A percentile compares a stretch with the other conserved stretches of the same genome.
Evolutionary conservation across 495 filamentous ascomycete genomes (phyloP).

Genomic region (Letharia columbiana): DNA sequence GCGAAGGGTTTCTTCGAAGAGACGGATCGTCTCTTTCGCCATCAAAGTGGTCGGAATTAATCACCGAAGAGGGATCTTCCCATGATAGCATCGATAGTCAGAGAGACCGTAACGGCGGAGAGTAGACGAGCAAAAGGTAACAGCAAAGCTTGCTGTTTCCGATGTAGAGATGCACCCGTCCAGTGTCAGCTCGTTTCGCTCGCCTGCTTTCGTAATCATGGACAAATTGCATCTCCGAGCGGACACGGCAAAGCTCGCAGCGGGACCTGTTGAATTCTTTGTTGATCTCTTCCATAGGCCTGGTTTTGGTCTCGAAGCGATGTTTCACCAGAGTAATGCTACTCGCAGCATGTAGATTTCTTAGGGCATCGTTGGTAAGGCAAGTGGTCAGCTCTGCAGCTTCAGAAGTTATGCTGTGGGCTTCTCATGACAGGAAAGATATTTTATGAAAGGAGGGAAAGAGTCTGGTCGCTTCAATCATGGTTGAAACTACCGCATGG

Average conservation of each 20-base stretch:
- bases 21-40: not conserved
- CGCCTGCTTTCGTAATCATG: not conserved
- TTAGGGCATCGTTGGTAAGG: too few relatives aligned
- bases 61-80: not conserved
- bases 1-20: too few relatives aligned
- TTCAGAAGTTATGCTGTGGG: too few relatives aligned
- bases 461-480: not conserved
- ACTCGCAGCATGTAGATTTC: too few relatives aligned
- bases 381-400: too few relatives aligned
- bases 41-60: not conserved
- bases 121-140: not conserved
- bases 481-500: not conserved
- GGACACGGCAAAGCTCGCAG: not conserved
- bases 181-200: not conserved
- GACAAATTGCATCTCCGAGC: conserved; percentile 2
- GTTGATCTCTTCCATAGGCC: not conserved
- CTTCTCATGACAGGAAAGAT: not conserved
- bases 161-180: conserved; percentile 3
- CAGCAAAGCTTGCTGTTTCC: conserved; percentile 9
- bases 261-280: not conserved
- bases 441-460: not conserved
- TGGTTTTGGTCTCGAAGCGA: not conserved
- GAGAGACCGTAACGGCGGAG: not conserved
- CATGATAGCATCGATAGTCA: not conserved
- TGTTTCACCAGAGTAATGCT: too few relatives aligned